These are phyloP conservation scores for Durio zibethinus DNA, from an alignment of 345 rosid species.

Conservation along the genomic window DNA sequence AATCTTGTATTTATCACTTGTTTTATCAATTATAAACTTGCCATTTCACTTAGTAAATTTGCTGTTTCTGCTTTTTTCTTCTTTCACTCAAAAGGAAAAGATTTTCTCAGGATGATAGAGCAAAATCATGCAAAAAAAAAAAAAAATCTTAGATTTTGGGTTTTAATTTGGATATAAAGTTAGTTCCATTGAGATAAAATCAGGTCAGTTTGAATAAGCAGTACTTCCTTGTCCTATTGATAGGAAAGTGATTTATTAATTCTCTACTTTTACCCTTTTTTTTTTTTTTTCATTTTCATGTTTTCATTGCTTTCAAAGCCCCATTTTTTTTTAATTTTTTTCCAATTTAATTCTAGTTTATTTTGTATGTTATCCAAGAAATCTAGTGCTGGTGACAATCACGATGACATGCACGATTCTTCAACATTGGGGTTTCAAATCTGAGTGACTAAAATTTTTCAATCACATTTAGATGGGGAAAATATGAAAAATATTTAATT, in stretches of 20 bases:
- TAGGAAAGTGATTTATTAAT: background rate
- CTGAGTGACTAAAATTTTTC: background rate
- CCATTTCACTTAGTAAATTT: background rate
- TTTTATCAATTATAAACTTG: background rate
- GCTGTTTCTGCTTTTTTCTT: background rate
- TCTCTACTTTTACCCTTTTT: no score
- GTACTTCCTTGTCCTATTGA: background rate
- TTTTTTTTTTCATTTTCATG: background rate
- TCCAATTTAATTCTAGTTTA: background rate
- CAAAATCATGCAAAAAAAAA: background rate
- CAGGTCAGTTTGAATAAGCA: background rate
- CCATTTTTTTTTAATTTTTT: background rate
- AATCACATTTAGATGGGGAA: background rate
- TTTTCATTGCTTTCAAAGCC: background rate
- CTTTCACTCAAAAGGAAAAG: background rate
- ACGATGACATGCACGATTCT: background rate
- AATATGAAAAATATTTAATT: background rate
- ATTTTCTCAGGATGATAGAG: background rate
- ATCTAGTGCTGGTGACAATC: background rate
- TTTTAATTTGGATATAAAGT: background rate
- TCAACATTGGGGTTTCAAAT: background rate
- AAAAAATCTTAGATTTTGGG: background rate
- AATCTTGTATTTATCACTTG: background rate
- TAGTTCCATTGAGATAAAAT: background rate
- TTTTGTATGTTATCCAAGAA: background rate